Base-by-base conservation (phyloP, 371 early-diverging fungal species). In the Rhizopus arrhizus region DNA sequence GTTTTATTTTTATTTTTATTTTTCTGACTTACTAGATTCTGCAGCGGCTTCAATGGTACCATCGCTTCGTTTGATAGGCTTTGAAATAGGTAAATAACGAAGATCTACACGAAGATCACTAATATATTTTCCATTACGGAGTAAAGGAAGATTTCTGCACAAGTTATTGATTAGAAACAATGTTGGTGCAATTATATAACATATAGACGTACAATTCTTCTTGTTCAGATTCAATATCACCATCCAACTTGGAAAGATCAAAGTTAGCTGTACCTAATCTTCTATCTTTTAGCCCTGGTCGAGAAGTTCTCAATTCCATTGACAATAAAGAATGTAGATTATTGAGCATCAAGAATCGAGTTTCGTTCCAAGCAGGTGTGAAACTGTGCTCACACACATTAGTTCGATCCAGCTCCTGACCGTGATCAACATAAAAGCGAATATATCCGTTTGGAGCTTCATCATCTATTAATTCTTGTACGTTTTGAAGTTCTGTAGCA, bases 371-470 rank as follows among this genome's bases (percentile, higher is more conserved):
- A 31, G 74, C 68, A 33, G 88, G 87, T 48, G 78, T 69, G 41
- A 76, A 64, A 4, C 88, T 87, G 56, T 88, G 81, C 40, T 86
- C 75, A 38, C 76, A 69, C 11, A 81, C 80, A 10, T 73, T 80
- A n/a, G 91, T 89, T 13, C 83, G 76, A 12, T 80, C 85, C 5
- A 91, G 73, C 53, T 88, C 91, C 12, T 88, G 89, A 5, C 88
- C 84, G 61, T 91, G 90, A 35, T 89, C 88, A 12, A 94, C 73
- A 36, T 81, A 85, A 52, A 95, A 80, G 8, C 81, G 80, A 33
- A 90, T 80, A 68, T 92, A 95, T 5, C 96, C 95, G 67, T 95
- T 95, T 9, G 89, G 86, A 54, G 81, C 82, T 38, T 94, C 69
- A 22, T 70, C 93, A 15, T 90, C 80, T 5, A 88, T 70, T 0